Percentiles rank a stretch among this genome's conserved stretches.
Evolutionary conservation across 148 eudicot species (phyloP).

Genomic region (Nyssa sinensis): DNA sequence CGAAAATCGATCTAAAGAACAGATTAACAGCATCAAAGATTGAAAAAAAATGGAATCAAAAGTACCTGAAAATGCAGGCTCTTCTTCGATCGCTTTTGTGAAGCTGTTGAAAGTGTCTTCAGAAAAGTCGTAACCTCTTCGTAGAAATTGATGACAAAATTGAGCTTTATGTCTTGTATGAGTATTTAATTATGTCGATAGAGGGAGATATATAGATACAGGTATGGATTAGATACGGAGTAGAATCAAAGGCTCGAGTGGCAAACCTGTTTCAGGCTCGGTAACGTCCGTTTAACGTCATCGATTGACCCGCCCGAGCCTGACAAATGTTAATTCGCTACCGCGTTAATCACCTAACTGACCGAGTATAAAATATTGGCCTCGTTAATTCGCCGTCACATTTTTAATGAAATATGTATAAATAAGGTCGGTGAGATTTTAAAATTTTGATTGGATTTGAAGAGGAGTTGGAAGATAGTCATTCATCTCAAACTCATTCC

Average conservation of each 20-base stretch:
- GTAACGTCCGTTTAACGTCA: neutral
- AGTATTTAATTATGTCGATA: neutral
- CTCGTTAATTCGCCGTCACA: no score
- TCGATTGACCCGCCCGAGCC: no score
- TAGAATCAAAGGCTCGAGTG: neutral
- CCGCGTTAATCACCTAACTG: no score
- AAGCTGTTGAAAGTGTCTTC: neutral
- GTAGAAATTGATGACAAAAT: constrained; percentile 9
- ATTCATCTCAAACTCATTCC: no score
- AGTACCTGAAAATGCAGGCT: constrained; percentile 5
- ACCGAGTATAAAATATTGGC: no score
- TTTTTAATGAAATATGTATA: no score
- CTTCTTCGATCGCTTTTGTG: neutral
- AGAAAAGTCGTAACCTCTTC: neutral
- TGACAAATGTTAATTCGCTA: no score
- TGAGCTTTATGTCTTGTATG: neutral
- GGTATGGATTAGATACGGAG: neutral
- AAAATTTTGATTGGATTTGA: no score
- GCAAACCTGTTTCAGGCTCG: neutral
- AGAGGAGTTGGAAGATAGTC: no score
- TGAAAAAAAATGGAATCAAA: neutral
- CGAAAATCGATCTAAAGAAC: neutral
- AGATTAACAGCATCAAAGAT: neutral
- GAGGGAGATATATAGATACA: no score
- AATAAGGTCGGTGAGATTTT: no score